A percentile compares a stretch with the other conserved stretches of the same genome.
These are phyloP conservation scores for Melastoma candidum DNA, from an alignment of 441 rosid species.

Conservation along the genomic window DNA sequence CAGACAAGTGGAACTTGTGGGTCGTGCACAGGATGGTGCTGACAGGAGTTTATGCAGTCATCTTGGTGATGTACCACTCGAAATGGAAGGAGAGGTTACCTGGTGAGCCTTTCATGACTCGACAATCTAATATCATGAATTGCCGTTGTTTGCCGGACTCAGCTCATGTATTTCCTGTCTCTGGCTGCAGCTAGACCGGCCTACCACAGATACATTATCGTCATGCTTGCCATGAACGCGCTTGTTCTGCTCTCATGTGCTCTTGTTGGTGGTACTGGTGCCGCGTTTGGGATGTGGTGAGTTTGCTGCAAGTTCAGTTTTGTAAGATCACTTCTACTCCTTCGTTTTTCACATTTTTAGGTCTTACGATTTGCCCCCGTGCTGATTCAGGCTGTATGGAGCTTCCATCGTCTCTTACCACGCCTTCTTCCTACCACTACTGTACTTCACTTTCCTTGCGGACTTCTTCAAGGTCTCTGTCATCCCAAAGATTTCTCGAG, in stretches of 20 bases:
- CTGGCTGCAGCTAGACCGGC: conserved; percentile 77
- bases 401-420: conserved; percentile 66
- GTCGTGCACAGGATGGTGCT: conserved; percentile 68
- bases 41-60: conserved; percentile 63
- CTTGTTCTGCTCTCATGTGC: conserved; percentile 53
- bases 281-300: conserved; percentile 78
- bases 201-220: conserved; percentile 56
- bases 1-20: conserved; percentile 77
- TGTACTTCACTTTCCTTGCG: conserved; percentile 65
- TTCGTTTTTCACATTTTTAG: not conserved
- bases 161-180: conserved; percentile 1
- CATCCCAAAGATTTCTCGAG: not conserved
- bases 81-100: conserved; percentile 82
- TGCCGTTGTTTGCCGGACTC: not conserved
- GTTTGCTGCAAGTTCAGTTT: not conserved
- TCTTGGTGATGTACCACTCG: conserved; percentile 69
- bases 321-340: not conserved
- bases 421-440: conserved; percentile 73
- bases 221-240: conserved; percentile 60
- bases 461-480: conserved; percentile 81
- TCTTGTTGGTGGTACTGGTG: conserved; percentile 48
- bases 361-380: conserved; percentile 3
- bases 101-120: conserved; percentile 32
- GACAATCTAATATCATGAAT: conserved; percentile 1
- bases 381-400: conserved; percentile 56